Evolutionary conservation across 306 rosid genomes (phyloP), one percentile per base, ranked within the genome.

Genomic region (Rosa rugosa): DNA sequence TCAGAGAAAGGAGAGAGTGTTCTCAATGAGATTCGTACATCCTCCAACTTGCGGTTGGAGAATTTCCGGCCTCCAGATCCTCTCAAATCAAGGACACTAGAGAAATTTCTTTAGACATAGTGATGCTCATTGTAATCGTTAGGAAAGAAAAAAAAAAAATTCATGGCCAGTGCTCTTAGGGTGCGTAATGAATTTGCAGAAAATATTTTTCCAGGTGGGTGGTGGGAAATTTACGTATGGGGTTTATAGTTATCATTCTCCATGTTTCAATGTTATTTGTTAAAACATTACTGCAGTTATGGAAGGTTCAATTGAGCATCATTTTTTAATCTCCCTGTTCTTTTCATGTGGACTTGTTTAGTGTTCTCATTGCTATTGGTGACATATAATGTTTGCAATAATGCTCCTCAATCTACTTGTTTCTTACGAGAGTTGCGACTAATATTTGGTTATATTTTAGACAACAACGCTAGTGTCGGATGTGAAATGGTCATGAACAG

Each of bases 61-160:
- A 72, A 80, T 80, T 92, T 92, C 83, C 89, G 79, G 83, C 94
- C 91, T 51, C 89, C 91, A 0, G 75, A 86, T 45, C 87, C 93
- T 8, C 42, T 14, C 36, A 85, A 22, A 67, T 90, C 98, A 71
- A 88, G 77, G 56, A 89, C 86, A 71, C 87, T 92, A 71, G 97
- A 92, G 79, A 84, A 86, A 12, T 92, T 95, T 86, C 80, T 95
- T 83, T 86, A 88, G 93, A 83, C 83, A 64, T 71, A 84, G 82
- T 82, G 91, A 86, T 89, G 90, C 90, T 89, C 86, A 69, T 82
- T 88, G 90, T 77, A 87, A 84, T 81, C 84, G 74, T 81, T 84
- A 64, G 80, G 65, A 76, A 84, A 66, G 73, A 1, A 74, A 42
- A 25, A 2, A 31, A 31, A 65, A 5, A 63, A 79, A 46, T 76